phyloP scores from a whole-genome alignment of 306 rosid species.

The Pyrus bretschneideri region DNA sequence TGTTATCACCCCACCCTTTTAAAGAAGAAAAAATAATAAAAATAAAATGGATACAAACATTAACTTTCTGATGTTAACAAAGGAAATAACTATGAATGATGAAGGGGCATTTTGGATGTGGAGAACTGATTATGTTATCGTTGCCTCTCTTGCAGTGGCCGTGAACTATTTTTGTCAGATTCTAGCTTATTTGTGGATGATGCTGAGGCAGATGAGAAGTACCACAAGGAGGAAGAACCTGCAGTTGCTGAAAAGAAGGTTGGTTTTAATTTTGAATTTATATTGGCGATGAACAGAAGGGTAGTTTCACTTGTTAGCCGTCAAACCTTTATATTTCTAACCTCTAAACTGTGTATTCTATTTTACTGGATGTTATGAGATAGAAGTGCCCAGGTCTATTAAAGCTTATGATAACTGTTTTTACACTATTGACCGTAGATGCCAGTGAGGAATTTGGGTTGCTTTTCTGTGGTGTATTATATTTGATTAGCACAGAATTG shows the following conservation, averaged over 20 bases:
- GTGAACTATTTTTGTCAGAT: slow-evolving; percentile 84
- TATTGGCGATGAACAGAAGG: slow-evolving; percentile 34
- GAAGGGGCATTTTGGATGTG: not conserved
- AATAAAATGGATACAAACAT: not conserved
- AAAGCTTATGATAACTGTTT: not conserved
- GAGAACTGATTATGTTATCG: not conserved
- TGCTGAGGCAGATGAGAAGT: slow-evolving; percentile 75
- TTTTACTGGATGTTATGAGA: not conserved
- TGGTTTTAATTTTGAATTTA: not conserved
- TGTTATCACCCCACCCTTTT: not conserved
- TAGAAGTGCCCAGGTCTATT: not conserved
- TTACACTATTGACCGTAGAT: not conserved
- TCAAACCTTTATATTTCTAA: not conserved
- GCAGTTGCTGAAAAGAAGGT: slow-evolving; percentile 44
- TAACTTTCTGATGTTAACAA: not conserved
- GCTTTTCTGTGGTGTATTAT: not conserved
- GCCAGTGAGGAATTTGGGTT: not conserved
- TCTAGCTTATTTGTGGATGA: slow-evolving; percentile 95
- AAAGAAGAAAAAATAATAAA: not conserved
- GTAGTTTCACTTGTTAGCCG: slow-evolving; percentile 2
- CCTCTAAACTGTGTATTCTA: not conserved
- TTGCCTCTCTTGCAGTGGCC: slow-evolving; percentile 24
- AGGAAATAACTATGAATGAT: not conserved
- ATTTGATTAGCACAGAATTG: not conserved
- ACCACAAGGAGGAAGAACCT: slow-evolving; percentile 57